phyloP scores from a whole-genome alignment of 2,329 filamentous ascomycete genomes.

The Nannizziopsis arthrosporioides region DNA sequence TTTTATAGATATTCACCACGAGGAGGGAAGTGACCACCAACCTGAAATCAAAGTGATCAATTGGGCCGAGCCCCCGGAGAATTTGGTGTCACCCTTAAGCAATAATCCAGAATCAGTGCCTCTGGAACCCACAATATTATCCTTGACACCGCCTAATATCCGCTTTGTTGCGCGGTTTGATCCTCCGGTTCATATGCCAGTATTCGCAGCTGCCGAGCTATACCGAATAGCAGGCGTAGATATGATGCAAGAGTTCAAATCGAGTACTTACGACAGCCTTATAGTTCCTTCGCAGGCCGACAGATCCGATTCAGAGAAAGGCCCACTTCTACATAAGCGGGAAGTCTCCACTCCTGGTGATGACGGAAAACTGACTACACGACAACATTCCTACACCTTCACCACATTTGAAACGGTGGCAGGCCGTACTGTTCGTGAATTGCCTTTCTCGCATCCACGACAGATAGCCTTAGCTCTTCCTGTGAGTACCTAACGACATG shows the following conservation, averaged over 20 bases:
- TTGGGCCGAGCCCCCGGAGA: constrained; percentile 31
- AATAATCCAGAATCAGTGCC: constrained; percentile 27
- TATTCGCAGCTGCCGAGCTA: constrained; percentile 32
- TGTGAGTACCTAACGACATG: constrained; percentile 18
- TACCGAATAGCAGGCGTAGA: constrained; percentile 31
- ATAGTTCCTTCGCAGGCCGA: constrained; percentile 23
- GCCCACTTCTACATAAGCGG: constrained; percentile 23
- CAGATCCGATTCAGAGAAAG: constrained; percentile 19
- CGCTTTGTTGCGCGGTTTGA: constrained; percentile 35
- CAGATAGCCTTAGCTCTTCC: constrained; percentile 36
- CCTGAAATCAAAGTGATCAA: constrained; percentile 26
- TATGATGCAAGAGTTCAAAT: constrained; percentile 31
- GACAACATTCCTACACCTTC: constrained; percentile 34
- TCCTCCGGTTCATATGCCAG: constrained; percentile 33
- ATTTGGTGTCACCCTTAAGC: constrained; percentile 24
- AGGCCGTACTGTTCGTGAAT: constrained; percentile 31
- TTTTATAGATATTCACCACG: constrained; percentile 22
- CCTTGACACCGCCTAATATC: constrained; percentile 30
- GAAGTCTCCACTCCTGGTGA: constrained; percentile 25
- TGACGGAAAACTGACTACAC: constrained; percentile 21
- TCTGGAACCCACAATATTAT: constrained; percentile 29
- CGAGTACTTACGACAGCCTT: constrained; percentile 30
- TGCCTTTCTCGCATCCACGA: constrained; percentile 37
- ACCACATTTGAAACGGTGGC: constrained; percentile 33
- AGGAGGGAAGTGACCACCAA: constrained; percentile 18